Percentiles rank a stretch among this genome's conserved stretches.
Evolutionary conservation across 768 basidiomycete genomes (phyloP).

Genomic region (Harrya chromipes): DNA sequence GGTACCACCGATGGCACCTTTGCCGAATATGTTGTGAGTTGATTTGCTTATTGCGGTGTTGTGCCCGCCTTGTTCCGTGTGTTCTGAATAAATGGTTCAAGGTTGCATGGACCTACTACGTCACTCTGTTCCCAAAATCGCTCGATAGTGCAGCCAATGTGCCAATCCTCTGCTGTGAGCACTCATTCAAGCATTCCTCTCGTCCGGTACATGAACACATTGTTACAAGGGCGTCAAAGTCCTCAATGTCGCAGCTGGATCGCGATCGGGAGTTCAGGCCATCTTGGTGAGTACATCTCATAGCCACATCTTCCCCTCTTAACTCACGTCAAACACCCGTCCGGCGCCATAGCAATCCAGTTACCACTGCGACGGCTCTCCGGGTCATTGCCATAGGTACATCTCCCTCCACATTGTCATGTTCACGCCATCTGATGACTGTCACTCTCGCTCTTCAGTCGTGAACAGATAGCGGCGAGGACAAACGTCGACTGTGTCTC

Average conservation of each 20-base stretch:
- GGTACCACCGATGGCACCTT: too few species aligned
- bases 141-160: conserved; percentile 40
- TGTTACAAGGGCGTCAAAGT: conserved; percentile 46
- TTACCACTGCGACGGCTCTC: conserved; percentile 41
- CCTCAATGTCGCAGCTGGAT: conserved; percentile 35
- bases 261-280: conserved; percentile 42
- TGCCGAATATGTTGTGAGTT: too few species aligned
- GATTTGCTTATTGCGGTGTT: too few species aligned
- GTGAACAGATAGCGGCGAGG: conserved; percentile 39
- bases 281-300: conserved; percentile 28
- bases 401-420: background rate
- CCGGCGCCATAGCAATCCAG: conserved; percentile 36
- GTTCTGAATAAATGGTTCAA: conserved; percentile 6
- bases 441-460: too few species aligned
- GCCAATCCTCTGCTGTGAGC: conserved; percentile 41
- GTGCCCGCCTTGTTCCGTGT: too few species aligned
- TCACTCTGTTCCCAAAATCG: conserved; percentile 44
- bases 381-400: conserved; percentile 45
- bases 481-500: conserved; percentile 37
- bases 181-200: background rate
- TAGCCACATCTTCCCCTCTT: background rate
- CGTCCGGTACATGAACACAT: conserved; percentile 21
- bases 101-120: conserved; percentile 36
- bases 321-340: too few species aligned
- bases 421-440: too few species aligned